Percentiles rank a stretch among this genome's conserved stretches.
Evolutionary conservation across 495 filamentous ascomycete genomes (phyloP).

Genomic region (Penicillium arizonense): DNA sequence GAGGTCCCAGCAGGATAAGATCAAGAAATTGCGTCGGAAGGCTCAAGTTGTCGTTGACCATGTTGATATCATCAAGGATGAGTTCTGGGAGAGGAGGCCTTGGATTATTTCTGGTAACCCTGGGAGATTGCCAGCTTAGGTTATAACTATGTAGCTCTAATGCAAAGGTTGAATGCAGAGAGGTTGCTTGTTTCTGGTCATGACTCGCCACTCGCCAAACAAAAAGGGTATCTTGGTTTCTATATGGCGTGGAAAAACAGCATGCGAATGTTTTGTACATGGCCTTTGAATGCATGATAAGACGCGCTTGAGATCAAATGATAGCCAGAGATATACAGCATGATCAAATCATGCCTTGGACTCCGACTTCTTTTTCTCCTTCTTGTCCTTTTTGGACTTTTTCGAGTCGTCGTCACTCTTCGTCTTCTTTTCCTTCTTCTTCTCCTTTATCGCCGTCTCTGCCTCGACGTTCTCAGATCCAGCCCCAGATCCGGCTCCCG

Average conservation of each 20-base stretch:
- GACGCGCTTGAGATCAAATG: constrained; percentile 2
- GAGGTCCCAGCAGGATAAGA: constrained; percentile 74
- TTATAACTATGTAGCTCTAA: constrained; percentile 20
- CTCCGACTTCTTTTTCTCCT: constrained; percentile 25
- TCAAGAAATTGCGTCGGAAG: constrained; percentile 71
- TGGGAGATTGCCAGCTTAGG: constrained; percentile 60
- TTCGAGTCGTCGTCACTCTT: constrained; percentile 25
- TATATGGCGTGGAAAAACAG: constrained; percentile 21
- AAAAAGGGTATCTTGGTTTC: constrained; percentile 38
- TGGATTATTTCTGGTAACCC: constrained; percentile 81
- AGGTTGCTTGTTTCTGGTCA: constrained; percentile 5
- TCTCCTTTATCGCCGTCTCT: constrained; percentile 20
- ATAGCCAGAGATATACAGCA: not conserved
- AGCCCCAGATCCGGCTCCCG: constrained; percentile 6
- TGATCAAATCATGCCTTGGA: constrained; percentile 18
- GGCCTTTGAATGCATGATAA: not conserved
- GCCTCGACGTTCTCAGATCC: constrained; percentile 7
- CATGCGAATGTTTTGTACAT: constrained; percentile 11
- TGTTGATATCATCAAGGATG: constrained; percentile 89
- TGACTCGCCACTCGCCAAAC: constrained; percentile 14
- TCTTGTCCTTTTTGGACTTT: constrained; percentile 34
- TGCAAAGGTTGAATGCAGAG: too few species aligned
- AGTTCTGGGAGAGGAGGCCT: constrained; percentile 84
- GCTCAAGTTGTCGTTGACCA: constrained; percentile 78
- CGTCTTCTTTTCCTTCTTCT: constrained; percentile 21